Conservation (phyloP, 306 rosid species). For the Senna tora region DNA sequence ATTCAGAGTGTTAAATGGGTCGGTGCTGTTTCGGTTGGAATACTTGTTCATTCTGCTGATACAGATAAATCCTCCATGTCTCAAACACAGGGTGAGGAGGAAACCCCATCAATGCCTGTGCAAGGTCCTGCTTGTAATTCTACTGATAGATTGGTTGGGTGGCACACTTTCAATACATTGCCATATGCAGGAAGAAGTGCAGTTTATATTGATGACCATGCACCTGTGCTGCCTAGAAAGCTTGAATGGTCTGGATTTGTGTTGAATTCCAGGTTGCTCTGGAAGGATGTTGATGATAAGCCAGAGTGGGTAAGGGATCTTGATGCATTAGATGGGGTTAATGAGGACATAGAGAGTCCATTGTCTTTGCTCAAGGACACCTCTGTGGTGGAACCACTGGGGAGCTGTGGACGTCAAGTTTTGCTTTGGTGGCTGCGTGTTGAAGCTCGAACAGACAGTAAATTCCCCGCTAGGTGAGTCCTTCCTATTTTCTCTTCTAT, state of each 20-base stretch:
- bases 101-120: slow-evolving; percentile 56
- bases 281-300: slow-evolving; percentile 76
- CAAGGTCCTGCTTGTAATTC: slow-evolving; percentile 99
- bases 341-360: slow-evolving; percentile 72
- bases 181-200: slow-evolving; percentile 72
- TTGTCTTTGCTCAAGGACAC: slow-evolving; percentile 77
- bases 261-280: slow-evolving; percentile 84
- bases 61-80: slow-evolving; percentile 40
- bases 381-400: slow-evolving; percentile 77
- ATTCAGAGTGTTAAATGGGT: slow-evolving; percentile 84
- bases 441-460: slow-evolving; percentile 50
- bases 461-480: slow-evolving; percentile 69
- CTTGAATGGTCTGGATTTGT: slow-evolving; percentile 96
- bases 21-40: slow-evolving; percentile 94
- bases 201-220: slow-evolving; percentile 76
- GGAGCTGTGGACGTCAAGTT: slow-evolving; percentile 74
- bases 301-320: slow-evolving; percentile 89
- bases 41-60: slow-evolving; percentile 65
- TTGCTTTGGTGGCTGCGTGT: slow-evolving; percentile 74
- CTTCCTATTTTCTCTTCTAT: neutral
- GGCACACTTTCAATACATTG: slow-evolving; percentile 89
- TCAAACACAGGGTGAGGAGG: slow-evolving; percentile 57
- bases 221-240: slow-evolving; percentile 81
- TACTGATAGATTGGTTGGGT: slow-evolving; percentile 78
- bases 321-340: slow-evolving; percentile 58